These are phyloP conservation scores for Drechslerella stenobrocha DNA, from an alignment of 2,329 filamentous ascomycete genomes.

Conservation along the genomic window DNA sequence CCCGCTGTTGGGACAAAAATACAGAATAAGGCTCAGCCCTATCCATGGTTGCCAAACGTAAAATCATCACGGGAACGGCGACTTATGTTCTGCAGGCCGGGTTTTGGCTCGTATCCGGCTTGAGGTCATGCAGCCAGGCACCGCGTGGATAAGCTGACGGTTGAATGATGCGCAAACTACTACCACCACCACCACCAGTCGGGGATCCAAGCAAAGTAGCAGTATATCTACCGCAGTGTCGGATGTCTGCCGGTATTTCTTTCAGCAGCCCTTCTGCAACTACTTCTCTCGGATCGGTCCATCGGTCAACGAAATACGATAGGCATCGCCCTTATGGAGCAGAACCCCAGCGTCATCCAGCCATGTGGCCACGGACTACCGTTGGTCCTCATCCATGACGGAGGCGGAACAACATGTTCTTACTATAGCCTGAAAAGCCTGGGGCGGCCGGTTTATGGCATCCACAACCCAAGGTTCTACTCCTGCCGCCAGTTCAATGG, in stretches of 20 bases:
- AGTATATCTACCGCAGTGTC: background rate
- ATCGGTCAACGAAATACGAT: constrained; percentile 9
- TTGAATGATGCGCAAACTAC: background rate
- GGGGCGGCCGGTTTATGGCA: constrained; percentile 46
- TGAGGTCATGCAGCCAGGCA: background rate
- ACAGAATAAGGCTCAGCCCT: background rate
- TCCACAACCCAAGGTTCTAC: constrained; percentile 51
- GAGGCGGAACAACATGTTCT: constrained; percentile 56
- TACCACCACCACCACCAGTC: too few species aligned
- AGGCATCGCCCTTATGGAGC: constrained; percentile 53
- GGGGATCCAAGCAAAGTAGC: background rate
- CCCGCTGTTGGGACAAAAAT: too few species aligned
- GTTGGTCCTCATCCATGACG: constrained; percentile 62
- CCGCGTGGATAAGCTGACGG: background rate
- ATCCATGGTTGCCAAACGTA: constrained; percentile 1
- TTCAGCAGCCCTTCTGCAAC: background rate
- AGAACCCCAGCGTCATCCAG: constrained; percentile 50
- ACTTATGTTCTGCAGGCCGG: background rate
- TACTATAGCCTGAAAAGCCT: constrained; percentile 50
- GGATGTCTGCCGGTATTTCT: background rate
- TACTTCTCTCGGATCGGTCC: background rate
- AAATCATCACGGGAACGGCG: background rate
- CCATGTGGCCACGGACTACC: constrained; percentile 52
- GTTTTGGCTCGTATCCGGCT: background rate
- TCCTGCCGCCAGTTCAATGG: constrained; percentile 42